Base-by-base conservation (phyloP, 371 early-diverging fungal genomes). In the Apophysomyces trapeziformis region DNA sequence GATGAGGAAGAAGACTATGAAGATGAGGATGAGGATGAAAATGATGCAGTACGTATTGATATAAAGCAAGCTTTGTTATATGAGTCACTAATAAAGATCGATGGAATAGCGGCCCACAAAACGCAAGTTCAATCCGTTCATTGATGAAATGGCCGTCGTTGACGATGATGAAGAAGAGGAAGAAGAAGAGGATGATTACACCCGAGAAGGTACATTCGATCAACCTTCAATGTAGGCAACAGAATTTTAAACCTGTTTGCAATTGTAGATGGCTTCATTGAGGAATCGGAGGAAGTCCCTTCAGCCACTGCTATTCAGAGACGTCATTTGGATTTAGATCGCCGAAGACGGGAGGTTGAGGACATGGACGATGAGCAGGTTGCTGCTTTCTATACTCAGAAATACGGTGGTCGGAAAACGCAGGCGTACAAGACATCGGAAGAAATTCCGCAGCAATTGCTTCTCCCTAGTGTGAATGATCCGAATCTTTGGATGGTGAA, bases 401-500 rank as follows among this genome's bases (percentile, higher is more conserved):
- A 90, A 47, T 94, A 98, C 76, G 88, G 92, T 67, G 86, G 91
- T 13, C 85, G 89, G 38, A 75, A 73, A 57, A 60, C 65, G 39
- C 85, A 75, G 61, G 77, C 83, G 0, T 84, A 84, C 63, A 81
- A 79, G 50, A 86, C 87, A 4, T 90, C 91, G 36, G 90, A 90
- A 43, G 88, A 92, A 68, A 85, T 91, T 56, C 93, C 94, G 14
- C 92, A 92, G 67, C 82, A 87, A 45, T 72, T 93, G 65, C 85
- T 98, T 36, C 77, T 95, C 61, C 98, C 99, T 1, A 90, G 90
- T 46, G 92, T 95, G 18, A 86, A 89, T 47, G 95, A 95, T 69
- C 99, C 99, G 54, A 94, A 92, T 71, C 79, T 99, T 61, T 99
- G 96, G 96, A 88, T 97, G 85, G 88, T 97, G 47, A 84, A 90